These are phyloP conservation scores for Scopulariopsis brevicaulis DNA, from an alignment of 2,329 filamentous ascomycete genomes.

Conservation along the genomic window DNA sequence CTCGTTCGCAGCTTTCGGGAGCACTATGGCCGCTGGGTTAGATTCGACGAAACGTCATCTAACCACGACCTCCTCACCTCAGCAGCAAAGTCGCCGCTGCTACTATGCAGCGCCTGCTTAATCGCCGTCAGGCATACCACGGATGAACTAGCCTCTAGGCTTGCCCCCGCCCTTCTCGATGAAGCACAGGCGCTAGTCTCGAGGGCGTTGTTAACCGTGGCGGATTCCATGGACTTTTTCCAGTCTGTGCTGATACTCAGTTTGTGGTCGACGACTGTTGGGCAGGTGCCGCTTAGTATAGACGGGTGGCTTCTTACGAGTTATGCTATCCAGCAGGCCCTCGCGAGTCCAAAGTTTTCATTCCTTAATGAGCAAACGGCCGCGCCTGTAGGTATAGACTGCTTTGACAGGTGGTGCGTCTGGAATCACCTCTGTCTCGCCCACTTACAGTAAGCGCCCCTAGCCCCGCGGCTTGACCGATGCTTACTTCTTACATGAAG, in stretches of 20 bases:
- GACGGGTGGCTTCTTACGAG: slow-evolving; percentile 16
- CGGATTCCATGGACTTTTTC: slow-evolving; percentile 13
- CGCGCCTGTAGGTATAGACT: background rate
- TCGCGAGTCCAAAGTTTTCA: slow-evolving; percentile 11
- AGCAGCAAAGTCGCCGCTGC: slow-evolving; percentile 10
- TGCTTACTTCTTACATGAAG: slow-evolving; percentile 1
- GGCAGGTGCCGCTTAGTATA: slow-evolving; percentile 14
- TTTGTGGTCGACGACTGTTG: slow-evolving; percentile 16
- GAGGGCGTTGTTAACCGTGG: slow-evolving; percentile 7
- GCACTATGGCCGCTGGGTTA: slow-evolving; percentile 16
- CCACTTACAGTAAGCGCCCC: slow-evolving; percentile 13
- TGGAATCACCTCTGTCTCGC: slow-evolving; percentile 17
- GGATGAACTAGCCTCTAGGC: slow-evolving; percentile 10
- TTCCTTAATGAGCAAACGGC: background rate
- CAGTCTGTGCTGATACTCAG: slow-evolving; percentile 13
- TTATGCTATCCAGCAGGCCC: slow-evolving; percentile 13
- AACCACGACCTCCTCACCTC: slow-evolving; percentile 6
- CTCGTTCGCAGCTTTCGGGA: slow-evolving; percentile 10
- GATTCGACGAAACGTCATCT: slow-evolving; percentile 10
- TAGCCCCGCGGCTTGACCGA: background rate
- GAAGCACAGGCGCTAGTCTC: slow-evolving; percentile 12
- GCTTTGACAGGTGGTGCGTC: slow-evolving; percentile 11
- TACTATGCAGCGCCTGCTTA: slow-evolving; percentile 13
- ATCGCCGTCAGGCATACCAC: slow-evolving; percentile 14
- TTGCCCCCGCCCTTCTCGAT: slow-evolving; percentile 13